Base-by-base conservation (phyloP, 805 yeast genomes). In the Lipomyces yamadae region DNA sequence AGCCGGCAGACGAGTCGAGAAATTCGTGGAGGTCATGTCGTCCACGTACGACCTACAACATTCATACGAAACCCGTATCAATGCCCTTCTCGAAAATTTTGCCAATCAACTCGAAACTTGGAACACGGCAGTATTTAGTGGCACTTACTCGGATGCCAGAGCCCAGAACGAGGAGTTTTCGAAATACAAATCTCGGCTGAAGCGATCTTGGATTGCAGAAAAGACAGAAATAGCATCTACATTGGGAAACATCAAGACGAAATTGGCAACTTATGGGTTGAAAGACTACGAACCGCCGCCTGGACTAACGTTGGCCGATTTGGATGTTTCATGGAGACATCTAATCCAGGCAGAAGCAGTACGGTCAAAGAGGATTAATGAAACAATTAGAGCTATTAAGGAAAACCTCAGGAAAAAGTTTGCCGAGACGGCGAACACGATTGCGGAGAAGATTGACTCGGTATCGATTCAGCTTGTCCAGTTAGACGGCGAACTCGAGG, bases 121-220 rank as follows among this genome's bases (percentile, higher is more conserved):
- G 82, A 56, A 65, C 5, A 61, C 59, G 11, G 65, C 76, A 13
- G 62, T 54, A 30, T 73, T 73, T 60, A 60, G 68, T 4, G 76
- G 73, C 15, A 66, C 70, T 4, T 78, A 76, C 60, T 63, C 67
- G 10, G 74, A 74, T 34, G 77, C 76, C 18, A 74, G 70, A 32
- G 56, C 55, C 10, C 78, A 76, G 55, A 63, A 74, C n/a, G 45
- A 54, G 3, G 71, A 69, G 24, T 75, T 80, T 39, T 58, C 65
- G n/a, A 60, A 60, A 5, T 80, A 74, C 69, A 77, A 77, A 60
- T 57, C 62, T 54, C 61, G 70, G 3, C 69, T 73, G 10, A 80
- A 80, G 66, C 72, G 81, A 13, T 72, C 74, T 4, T 80, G 82
- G 82, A 70, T 77, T 32, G 72, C 74, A 1, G 82, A 80, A 60